A percentile compares a stretch with the other conserved stretches of the same genome.
Evolutionary conservation across 768 basidiomycete genomes (phyloP).

Genomic region (Serpula lacrymans): DNA sequence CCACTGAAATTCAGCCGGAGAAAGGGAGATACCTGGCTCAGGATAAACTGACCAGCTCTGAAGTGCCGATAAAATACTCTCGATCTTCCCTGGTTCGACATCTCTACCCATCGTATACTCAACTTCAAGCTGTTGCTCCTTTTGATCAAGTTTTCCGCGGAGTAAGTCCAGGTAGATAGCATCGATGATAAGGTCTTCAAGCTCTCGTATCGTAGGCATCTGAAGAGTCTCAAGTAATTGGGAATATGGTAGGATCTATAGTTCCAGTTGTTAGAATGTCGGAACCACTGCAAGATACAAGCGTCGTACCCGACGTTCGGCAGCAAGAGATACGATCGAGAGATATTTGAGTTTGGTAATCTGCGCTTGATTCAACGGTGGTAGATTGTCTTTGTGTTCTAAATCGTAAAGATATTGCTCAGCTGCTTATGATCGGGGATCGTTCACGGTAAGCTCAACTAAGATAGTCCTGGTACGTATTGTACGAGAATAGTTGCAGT

Average conservation of each 20-base stretch:
- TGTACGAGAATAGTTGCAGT: slow-evolving; percentile 87
- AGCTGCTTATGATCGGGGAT: background rate
- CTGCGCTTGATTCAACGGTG: slow-evolving; percentile 69
- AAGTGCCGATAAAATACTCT: slow-evolving; percentile 56
- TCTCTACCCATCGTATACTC: slow-evolving; percentile 93
- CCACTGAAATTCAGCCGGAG: slow-evolving; percentile 8
- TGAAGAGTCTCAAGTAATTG: slow-evolving; percentile 68
- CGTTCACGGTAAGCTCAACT: slow-evolving; percentile 47
- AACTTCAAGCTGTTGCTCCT: slow-evolving; percentile 83
- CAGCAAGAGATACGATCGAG: slow-evolving; percentile 81
- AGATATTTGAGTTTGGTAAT: slow-evolving; percentile 89
- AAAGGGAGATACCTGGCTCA: background rate
- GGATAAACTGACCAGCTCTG: slow-evolving; percentile 55
- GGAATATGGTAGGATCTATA: slow-evolving; percentile 79
- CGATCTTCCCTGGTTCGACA: slow-evolving; percentile 71
- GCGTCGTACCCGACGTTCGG: slow-evolving; percentile 65
- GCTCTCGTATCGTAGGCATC: slow-evolving; percentile 75
- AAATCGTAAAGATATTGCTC: slow-evolving; percentile 6
- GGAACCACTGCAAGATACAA: slow-evolving; percentile 1
- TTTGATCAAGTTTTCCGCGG: slow-evolving; percentile 91
- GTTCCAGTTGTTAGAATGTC: background rate
- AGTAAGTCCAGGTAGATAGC: slow-evolving; percentile 91
- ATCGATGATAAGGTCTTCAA: slow-evolving; percentile 97
- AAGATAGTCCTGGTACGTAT: slow-evolving; percentile 80
- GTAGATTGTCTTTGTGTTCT: slow-evolving; percentile 68